Conservation (phyloP, 2,329 filamentous ascomycete species). For the Thelonectria rubi region DNA sequence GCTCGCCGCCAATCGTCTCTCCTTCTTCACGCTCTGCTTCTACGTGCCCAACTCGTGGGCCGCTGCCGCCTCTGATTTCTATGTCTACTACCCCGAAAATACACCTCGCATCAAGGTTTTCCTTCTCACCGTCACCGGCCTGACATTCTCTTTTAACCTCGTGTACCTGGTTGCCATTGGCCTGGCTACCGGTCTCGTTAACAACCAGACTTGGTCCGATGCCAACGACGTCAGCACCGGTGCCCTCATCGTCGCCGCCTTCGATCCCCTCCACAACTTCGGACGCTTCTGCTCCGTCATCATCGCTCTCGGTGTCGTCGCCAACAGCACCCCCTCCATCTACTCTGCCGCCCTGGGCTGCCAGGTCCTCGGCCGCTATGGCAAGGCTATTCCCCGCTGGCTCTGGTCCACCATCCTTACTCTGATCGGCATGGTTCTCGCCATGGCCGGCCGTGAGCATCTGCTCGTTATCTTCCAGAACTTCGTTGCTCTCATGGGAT, state of each 20-base stretch:
- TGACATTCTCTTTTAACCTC: slow-evolving; percentile 69
- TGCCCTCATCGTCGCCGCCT: slow-evolving; percentile 65
- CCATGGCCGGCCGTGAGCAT: slow-evolving; percentile 60
- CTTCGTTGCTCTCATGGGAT: slow-evolving; percentile 63
- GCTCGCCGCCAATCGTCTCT: slow-evolving; percentile 67
- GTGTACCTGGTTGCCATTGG: slow-evolving; percentile 70
- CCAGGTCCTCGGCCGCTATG: slow-evolving; percentile 64
- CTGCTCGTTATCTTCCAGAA: slow-evolving; percentile 65
- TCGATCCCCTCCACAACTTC: slow-evolving; percentile 62
- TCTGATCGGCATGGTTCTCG: slow-evolving; percentile 63
- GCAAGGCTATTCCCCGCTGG: slow-evolving; percentile 62
- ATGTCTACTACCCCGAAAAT: slow-evolving; percentile 76
- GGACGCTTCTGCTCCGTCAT: slow-evolving; percentile 66
- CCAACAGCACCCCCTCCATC: slow-evolving; percentile 64
- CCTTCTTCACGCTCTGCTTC: slow-evolving; percentile 75
- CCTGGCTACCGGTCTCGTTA: slow-evolving; percentile 61
- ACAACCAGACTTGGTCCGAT: slow-evolving; percentile 58
- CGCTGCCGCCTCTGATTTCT: slow-evolving; percentile 79
- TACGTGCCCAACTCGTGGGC: slow-evolving; percentile 68
- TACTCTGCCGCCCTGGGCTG: slow-evolving; percentile 68
- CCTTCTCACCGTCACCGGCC: slow-evolving; percentile 72
- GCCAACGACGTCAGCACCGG: slow-evolving; percentile 63
- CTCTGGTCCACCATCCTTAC: slow-evolving; percentile 63
- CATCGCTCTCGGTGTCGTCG: slow-evolving; percentile 62
- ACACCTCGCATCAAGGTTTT: slow-evolving; percentile 72